Evolutionary conservation across 371 early-diverging fungal species (phyloP), one percentile per base, ranked within the genome.

Genomic region (Rhizomucor miehei): DNA sequence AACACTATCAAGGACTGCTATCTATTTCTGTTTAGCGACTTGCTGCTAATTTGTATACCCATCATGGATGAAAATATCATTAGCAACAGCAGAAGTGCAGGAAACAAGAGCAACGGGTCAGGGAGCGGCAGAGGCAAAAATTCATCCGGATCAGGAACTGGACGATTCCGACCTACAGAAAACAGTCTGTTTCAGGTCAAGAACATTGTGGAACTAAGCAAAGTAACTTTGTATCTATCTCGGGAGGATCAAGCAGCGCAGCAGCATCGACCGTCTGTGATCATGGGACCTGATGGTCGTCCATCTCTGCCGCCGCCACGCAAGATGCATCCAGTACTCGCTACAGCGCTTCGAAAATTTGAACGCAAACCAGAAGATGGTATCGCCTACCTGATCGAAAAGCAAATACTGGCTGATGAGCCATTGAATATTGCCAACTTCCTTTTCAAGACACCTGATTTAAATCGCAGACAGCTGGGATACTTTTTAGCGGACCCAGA

Each of bases 391-490:
- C 77, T 92, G 53, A 73, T 91, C 23, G 81, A 87, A 46, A 89
- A 87, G 54, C 72, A 84, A 14, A 80, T 88, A 11, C 66, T 93
- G 12, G 80, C 81, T 0, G 72, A 84, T 11, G 85, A 82, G 16
- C 84, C 90, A 0, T 67, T 84, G 24, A 81, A 77, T n/a, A 85
- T 91, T n/a, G 92, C 92, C 19, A 81, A 85, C 12, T 93, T 93
- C 55, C 58, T 94, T 47, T 86, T 91, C 73, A 84, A 87, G 39
- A 90, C 91, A 23, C 89, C 91, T 0, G 85, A 87, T 53, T 79
- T 93, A 11, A 85, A 78, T 53, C 82, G 90, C n/a, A 67, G 83
- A 0, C 88, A 89, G 59, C 67, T 95, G 9, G 96, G 94, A 0
- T 56, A 67, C 20, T 84, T 75, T 29, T 49, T 84, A 1, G 62